Evolutionary conservation across 129 eudicot species (phyloP), one percentile per base, ranked within the genome.

Genomic region (Gnaphalium uliginosum): DNA sequence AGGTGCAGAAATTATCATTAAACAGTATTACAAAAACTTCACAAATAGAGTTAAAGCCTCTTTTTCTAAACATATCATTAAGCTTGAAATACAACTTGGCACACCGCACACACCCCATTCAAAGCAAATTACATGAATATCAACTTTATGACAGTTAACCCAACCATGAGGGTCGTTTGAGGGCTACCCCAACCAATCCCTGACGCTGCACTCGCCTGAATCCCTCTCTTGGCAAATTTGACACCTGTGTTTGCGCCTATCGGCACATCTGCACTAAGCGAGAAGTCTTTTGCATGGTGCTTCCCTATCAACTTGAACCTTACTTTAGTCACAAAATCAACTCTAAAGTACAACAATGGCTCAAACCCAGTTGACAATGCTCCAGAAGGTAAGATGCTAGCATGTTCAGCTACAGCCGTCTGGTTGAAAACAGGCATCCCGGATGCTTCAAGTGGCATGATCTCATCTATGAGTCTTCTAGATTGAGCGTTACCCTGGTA

Each of bases 401-500:
- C 35, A 25, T 75, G 79, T 19, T 62, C 79, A 46, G 30, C 71
- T 32, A 63, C 63, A 13, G 30, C 71, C 4, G 79, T 75, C 71
- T 46, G 71, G 33, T 75, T 75, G 25, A 62, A 75, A 43, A 75
- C 62, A 4, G 71, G 68, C 6, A 32, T 27, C 19, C 29, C 70
- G 4, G 61, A 18, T 43, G 63, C 15, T 63, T n/a, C 79, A 6
- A 46, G 32, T 2, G 79, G 79, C 48, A 3, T 29, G 33, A 75
- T 75, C 18, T 43, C 71, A 11, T 75, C 79, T 41, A 30, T 46
- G 4, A 75, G 79, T 43, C 79, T 43, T 75, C 79, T 75, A 11
- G 79, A 75, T 62, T 75, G 79, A n/a, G 71, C 71, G 30, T 75
- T 75, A 26, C 79, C 79, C 18, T 75, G 79, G 63, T 75, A 75